Evolutionary conservation across 2,329 filamentous ascomycete species (phyloP).

Genomic region (Fusarium sororula): DNA sequence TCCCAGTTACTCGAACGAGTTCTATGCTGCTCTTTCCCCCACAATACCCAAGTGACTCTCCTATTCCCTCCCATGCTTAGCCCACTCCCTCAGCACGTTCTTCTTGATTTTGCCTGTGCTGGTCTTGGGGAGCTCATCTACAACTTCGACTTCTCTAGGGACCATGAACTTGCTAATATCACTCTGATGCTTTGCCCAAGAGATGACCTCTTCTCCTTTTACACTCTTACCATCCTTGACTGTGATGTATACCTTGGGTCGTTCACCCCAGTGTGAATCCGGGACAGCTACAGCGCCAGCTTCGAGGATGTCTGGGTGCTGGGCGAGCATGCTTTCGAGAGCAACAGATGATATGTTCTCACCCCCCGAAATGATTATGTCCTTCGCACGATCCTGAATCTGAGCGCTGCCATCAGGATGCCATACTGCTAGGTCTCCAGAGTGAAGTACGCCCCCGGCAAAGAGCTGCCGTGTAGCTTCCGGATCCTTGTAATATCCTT

Average conservation of each 20-base stretch:
- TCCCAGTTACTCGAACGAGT: background rate
- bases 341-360: constrained; percentile 97
- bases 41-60: background rate
- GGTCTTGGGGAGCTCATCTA: constrained; percentile 93
- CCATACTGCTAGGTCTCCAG: constrained; percentile 92
- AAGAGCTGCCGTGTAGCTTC: constrained; percentile 89
- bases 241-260: constrained; percentile 94
- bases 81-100: constrained; percentile 90
- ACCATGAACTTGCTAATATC: constrained; percentile 93
- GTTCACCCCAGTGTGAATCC: constrained; percentile 92
- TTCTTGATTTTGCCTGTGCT: constrained; percentile 97
- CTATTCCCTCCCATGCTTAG: constrained; percentile 48
- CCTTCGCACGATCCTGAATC: constrained; percentile 93
- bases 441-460: constrained; percentile 85
- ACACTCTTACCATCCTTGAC: constrained; percentile 70
- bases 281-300: constrained; percentile 88
- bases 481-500: constrained; percentile 90
- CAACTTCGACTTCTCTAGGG: constrained; percentile 75
- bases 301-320: constrained; percentile 90
- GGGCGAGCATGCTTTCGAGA: constrained; percentile 86
- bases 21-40: background rate
- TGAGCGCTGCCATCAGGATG: constrained; percentile 90
- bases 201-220: constrained; percentile 71
- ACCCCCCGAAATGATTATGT: constrained; percentile 97
- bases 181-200: constrained; percentile 85